phyloP scores from a whole-genome alignment of 2,329 filamentous ascomycete species.

The Lasiodiplodia theobromae region DNA sequence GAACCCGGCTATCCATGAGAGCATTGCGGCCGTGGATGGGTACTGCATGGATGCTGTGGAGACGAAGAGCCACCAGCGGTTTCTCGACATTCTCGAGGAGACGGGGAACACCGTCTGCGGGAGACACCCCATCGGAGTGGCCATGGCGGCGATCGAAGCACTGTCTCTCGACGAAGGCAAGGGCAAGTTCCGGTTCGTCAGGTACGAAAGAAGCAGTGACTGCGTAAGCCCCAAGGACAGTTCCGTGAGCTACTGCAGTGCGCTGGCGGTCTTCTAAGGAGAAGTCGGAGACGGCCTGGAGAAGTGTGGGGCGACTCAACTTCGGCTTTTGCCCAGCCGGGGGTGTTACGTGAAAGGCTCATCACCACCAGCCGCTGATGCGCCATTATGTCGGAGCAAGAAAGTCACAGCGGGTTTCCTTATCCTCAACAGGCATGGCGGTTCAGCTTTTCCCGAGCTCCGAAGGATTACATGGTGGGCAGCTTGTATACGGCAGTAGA shows the following conservation, averaged over 20 bases:
- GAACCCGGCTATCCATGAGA: conserved; percentile 75
- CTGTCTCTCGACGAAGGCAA: conserved; percentile 51
- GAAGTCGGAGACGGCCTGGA: neutral
- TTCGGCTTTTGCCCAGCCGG: conserved; percentile 6
- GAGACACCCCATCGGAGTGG: conserved; percentile 89
- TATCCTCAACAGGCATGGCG: conserved; percentile 6
- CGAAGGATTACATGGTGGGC: conserved; percentile 1
- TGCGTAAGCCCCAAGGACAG: conserved; percentile 72
- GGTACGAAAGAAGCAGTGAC: conserved; percentile 86
- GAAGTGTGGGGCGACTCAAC: conserved; percentile 23
- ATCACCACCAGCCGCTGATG: conserved; percentile 6
- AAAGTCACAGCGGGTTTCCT: neutral
- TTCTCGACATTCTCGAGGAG: conserved; percentile 70
- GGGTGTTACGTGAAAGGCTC: conserved; percentile 11
- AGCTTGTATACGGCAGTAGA: neutral
- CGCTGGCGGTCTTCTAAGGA: conserved; percentile 75
- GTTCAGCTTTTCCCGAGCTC: neutral
- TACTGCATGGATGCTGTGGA: conserved; percentile 86
- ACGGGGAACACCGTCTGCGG: conserved; percentile 95
- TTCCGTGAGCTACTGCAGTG: conserved; percentile 95
- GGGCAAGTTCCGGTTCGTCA: conserved; percentile 76
- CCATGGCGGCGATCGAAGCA: conserved; percentile 85
- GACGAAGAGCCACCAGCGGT: conserved; percentile 73
- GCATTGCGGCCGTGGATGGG: conserved; percentile 80
- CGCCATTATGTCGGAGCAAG: neutral